Conservation (phyloP, 1,284 basidiomycete species). For the Cryptococcus deneoformans region DNA sequence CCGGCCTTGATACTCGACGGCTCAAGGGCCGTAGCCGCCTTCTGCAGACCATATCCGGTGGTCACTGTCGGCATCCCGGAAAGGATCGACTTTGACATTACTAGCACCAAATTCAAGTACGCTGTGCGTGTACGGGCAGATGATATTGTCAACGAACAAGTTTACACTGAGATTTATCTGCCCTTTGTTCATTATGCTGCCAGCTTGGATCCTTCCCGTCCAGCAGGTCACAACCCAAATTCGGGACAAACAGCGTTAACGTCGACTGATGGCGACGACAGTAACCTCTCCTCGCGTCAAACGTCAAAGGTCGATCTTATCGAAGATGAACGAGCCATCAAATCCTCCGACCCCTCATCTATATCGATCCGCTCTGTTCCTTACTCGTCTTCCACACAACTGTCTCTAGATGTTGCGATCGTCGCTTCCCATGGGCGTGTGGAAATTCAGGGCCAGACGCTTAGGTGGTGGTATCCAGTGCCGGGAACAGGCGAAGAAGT, state of each 20-base stretch:
- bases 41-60: conserved; percentile 75
- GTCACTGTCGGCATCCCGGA: conserved; percentile 66
- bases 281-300: conserved; percentile 4
- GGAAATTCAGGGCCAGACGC: conserved; percentile 62
- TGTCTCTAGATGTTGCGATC: conserved; percentile 51
- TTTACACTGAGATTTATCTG: conserved; percentile 79
- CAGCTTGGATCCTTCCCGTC: conserved; percentile 26
- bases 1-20: conserved; percentile 75
- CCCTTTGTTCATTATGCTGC: conserved; percentile 85
- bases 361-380: conserved; percentile 13
- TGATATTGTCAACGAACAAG: conserved; percentile 40
- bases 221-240: background rate
- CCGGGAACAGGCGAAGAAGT: conserved; percentile 55
- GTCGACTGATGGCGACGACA: background rate
- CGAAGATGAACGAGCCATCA: conserved; percentile 1
- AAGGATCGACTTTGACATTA: conserved; percentile 73
- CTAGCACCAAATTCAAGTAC: conserved; percentile 65
- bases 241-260: background rate
- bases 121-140: conserved; percentile 60
- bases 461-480: conserved; percentile 82
- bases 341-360: conserved; percentile 4
- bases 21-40: conserved; percentile 74
- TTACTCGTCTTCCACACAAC: conserved; percentile 2
- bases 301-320: conserved; percentile 6
- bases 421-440: conserved; percentile 65